Evolutionary conservation across 345 rosid species (phyloP), one percentile per base, ranked within the genome.

Genomic region (Trapa incisa): DNA sequence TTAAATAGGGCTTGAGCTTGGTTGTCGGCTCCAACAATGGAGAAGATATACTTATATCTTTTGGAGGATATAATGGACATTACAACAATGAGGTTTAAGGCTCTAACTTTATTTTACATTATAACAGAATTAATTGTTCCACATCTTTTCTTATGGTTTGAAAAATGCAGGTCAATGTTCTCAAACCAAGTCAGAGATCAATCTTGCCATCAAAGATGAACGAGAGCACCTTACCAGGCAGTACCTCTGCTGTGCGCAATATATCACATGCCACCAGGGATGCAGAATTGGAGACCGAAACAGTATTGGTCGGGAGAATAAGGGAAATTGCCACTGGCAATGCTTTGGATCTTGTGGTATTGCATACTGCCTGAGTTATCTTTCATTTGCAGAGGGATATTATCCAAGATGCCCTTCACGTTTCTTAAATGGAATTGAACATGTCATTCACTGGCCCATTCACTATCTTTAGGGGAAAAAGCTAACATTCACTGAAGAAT

Each of bases 31-130:
- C 97, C 68, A 80, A 76, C 65, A 80, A 68, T 68, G 96, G 96
- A 35, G 97, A 91, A 78, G 96, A 95, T 82, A 77, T 91, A 65
- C 81, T 91, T n/a, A 76, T 91, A 68, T 82, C 97, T 62, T 95
- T 91, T 77, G 99, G 99, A 71, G 99, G 98, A 71, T 95, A 95
- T 72, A 86, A 95, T 77, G 99, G 99, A 35, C 99, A 78, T 67
- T 95, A 88, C 75, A 95, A 84, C 85, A 91, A 76, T 70, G 98
- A 89, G 88, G 99, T 95, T 22, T 22, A 22, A 66, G 17, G 66
- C 69, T 22, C 29, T 63, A 29, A 73, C 41, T 75, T 52, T 22
- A 66, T 5, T 29, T 29, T 60, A 42, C 57, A 9, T 41, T 47
- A 7, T 14, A 45, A 50, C 47, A 67, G 39, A 22, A 65, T 58